A percentile compares a stretch with the other conserved stretches of the same genome.
Conservation (phyloP, 805 yeast species). For the Trichomonascus vanleenenianus region DNA sequence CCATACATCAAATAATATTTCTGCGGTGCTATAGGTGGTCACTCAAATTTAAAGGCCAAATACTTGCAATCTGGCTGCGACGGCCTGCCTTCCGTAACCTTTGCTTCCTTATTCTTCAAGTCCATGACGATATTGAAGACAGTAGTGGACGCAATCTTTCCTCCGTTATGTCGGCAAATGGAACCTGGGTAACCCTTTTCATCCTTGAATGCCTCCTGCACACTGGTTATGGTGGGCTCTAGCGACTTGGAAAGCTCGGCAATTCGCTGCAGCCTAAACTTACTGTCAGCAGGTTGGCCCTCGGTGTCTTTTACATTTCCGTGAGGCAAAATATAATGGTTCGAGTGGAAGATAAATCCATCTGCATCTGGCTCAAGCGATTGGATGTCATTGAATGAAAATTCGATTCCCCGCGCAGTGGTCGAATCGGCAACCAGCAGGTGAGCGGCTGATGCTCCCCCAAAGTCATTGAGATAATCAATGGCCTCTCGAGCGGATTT, state of each 20-base stretch:
- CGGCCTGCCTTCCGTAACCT: conserved; percentile 21
- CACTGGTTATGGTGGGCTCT: conserved; percentile 6
- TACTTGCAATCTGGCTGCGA: conserved; percentile 2
- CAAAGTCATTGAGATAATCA: conserved; percentile 5
- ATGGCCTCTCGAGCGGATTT: conserved; percentile 20
- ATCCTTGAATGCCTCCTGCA: conserved; percentile 16
- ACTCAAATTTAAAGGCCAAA: conserved; percentile 3
- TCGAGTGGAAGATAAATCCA: conserved; percentile 14
- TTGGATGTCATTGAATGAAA: conserved; percentile 10
- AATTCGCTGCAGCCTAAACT: conserved; percentile 11
- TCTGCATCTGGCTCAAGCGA: conserved; percentile 5
- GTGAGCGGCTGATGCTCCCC: conserved; percentile 17
- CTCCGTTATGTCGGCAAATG: conserved; percentile 18
- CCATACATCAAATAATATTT: no score
- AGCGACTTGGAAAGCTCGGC: conserved; percentile 8
- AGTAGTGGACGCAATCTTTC: conserved; percentile 14
- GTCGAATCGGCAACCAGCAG: conserved; percentile 13
- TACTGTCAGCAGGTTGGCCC: conserved; percentile 8
- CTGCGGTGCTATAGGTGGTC: no score
- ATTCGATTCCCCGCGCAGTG: conserved; percentile 14
- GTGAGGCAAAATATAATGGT: conserved; percentile 15
- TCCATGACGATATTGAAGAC: conserved; percentile 25
- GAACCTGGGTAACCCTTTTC: conserved; percentile 21
- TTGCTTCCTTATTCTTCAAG: conserved; percentile 15
- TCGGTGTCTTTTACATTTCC: conserved; percentile 8